Evolutionary conservation across 192 early-diverging fungal genomes (phyloP), one percentile per base, ranked within the genome.

Genomic region (Coemansia sp.): DNA sequence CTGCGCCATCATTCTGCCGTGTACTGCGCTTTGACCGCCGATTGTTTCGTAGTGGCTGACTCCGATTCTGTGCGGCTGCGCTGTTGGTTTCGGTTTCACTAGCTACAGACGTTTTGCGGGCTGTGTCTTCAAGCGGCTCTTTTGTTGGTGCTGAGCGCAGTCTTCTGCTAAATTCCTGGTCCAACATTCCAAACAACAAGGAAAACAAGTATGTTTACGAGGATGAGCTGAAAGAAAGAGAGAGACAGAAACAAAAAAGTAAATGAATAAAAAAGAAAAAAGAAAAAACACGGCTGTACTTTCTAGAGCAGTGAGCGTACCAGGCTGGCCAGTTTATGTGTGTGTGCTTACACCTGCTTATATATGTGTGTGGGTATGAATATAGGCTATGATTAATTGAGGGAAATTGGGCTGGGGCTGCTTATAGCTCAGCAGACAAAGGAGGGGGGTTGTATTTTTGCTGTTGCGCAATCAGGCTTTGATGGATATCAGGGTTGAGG

Each of bases 131-230:
- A 16, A 45, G 42, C 42, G 42, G 42, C 30, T 55, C 28, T 4
- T 55, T 25, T 25, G 22, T n/a, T 42, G 71, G 56, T 31, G 64
- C 68, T n/a, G 73, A 63, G 25, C 60, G 70, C 14, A 72, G 66
- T 18, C 64, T 69, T 51, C 48, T 69, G 40, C 65, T 64, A 57
- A 72, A 48, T 56, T 72, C 69, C 25, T 34, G 66, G 52, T 71
- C 62, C 67, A 64, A 56, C 76, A 78, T 55, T 55, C 7, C 17
- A 8, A 20, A 52, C 18, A 52, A 52, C 22, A 52, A 17, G 22
- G 6, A 25, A 20, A 20, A 7, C 3, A 52, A 52, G 25, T 49
- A 52, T 25, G 50, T 25, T 5, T 1, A 52, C 8, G 50, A 52
- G 22, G 22, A 52, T 20, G 50, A 20, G n/a, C 20, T 18, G 48